Base-by-base conservation (phyloP, 2,329 filamentous ascomycete species). In the Paraphoma chrysanthemicola region DNA sequence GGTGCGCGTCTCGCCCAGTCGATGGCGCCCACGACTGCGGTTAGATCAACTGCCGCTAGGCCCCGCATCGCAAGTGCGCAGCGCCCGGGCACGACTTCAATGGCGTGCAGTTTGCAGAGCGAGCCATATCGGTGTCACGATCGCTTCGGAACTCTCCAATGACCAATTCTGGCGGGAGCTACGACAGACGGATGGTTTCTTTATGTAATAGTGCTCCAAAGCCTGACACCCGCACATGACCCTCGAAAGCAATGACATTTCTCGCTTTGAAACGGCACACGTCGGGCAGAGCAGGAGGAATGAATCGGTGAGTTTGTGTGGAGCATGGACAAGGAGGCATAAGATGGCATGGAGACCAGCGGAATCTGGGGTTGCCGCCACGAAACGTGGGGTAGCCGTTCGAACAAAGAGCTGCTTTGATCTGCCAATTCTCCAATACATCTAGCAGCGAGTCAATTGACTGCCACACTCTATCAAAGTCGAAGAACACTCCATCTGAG, bases 181-280 rank as follows among this genome's bases (percentile, higher is more conserved):
- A 54, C 48, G 48, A 30, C 30, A 55, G 33, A 31, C 31, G 29
- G 38, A 51, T 36, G 51, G 48, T 47, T 44, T 56, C 57, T 56
- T 64, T 65, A 68, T 63, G 69, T 67, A 69, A 67, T 66, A 68
- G 64, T 57, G 53, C 51, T 51, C 53, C 48, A 45, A 44, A 59
- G 53, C 51, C 47, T 52, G 43, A 52, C 39, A 16, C 30, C 45
- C 57, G 60, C 69, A 63, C 69, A 69, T 73, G 69, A 71, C 68
- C 58, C 51, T 51, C 47, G 56, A 52, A 50, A 59, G 60, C 59
- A 57, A 50, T 60, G 52, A 57, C 57, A 61, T 47, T n/a, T 17
- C 56, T 67, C 71, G 71, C 69, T 73, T 74, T 71, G 36, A 62
- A 29, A 64, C 71, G 71, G 71, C 68, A 68, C 58, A 57, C 60